Percentiles rank a stretch among this genome's conserved stretches.
Conservation (phyloP, 75 land plant species). For the Selaginella moellendorffii region DNA sequence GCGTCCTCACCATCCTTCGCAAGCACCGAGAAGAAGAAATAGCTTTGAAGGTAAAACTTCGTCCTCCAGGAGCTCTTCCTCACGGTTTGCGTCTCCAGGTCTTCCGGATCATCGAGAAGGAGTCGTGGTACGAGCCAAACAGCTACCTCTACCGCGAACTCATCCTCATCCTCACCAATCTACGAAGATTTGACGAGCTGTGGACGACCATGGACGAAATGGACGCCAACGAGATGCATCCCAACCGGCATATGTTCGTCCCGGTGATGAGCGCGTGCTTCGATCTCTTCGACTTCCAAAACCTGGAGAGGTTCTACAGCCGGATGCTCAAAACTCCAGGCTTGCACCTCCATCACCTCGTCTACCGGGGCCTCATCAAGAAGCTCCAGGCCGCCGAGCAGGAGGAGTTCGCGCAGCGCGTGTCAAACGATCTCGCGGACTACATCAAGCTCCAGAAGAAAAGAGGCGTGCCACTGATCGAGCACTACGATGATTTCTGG, state of each 20-base stretch:
- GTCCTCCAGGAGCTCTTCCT: not conserved
- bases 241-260: not conserved
- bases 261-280: not conserved
- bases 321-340: not conserved
- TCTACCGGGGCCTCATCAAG: too few relatives aligned
- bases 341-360: not conserved
- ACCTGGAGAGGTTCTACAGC: not conserved
- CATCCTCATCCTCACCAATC: not conserved
- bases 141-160: not conserved
- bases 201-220: not conserved
- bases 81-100: not conserved
- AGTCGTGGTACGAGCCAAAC: not conserved
- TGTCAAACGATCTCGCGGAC: too few relatives aligned
- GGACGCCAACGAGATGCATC: not conserved
- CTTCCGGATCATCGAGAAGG: not conserved
- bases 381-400: too few relatives aligned
- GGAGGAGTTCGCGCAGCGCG: too few relatives aligned
- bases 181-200: not conserved
- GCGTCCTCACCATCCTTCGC: not conserved
- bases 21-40: not conserved
- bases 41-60: not conserved
- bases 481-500: too few relatives aligned
- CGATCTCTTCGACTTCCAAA: not conserved
- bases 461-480: too few relatives aligned
- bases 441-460: too few relatives aligned